Base-by-base conservation (phyloP, 768 basidiomycete species). In the Phallus indusiatus region DNA sequence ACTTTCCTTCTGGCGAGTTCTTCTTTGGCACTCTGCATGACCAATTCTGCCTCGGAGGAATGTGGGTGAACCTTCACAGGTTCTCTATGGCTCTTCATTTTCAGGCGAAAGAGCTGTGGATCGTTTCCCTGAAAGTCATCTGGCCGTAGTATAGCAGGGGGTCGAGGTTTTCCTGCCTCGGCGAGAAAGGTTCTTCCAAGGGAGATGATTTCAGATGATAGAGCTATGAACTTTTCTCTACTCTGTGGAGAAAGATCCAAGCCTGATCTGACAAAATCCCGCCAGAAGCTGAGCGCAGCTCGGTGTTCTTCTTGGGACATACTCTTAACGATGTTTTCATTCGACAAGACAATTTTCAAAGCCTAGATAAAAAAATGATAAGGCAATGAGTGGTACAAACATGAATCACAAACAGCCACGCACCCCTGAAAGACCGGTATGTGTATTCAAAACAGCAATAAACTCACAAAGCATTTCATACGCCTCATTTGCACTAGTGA, bases 181-280 rank as follows among this genome's bases (percentile, higher is more conserved):
- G 81, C 81, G 61, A 93, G 76, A 67, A 99, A 97, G 58, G 85
- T 79, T 17, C 95, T 83, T 12, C 94, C 94, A 12, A 97, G 86
- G 0, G 85, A 76, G 20, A 95, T 77, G 59, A 98, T 90, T 58
- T 91, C 86, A 14, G 94, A 90, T 2, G 94, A 96, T 11, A 97
- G 75, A 1, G 86, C 81, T 17, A 99, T 93, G 63, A 96, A 97
- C 61, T 81, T 84, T 36, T 82, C 76, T 46, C 96, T 82, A 64
- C 92, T 78, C 10, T 76, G 77, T 0, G 86, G 81, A 10, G 92
- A 86, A 12, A 99, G 78, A 69, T 94, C 81, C 62, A 98, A 94
- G 9, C 92, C 95, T 14, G 94, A 98, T 70, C 94, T 94, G 68
- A 96, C 91, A 72, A 99, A 99, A 76, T 98, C 96, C 51, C 88